Evolutionary conservation across 352 stramenopile species (phyloP).

Genomic region (Salisapilia sapeloensis): DNA sequence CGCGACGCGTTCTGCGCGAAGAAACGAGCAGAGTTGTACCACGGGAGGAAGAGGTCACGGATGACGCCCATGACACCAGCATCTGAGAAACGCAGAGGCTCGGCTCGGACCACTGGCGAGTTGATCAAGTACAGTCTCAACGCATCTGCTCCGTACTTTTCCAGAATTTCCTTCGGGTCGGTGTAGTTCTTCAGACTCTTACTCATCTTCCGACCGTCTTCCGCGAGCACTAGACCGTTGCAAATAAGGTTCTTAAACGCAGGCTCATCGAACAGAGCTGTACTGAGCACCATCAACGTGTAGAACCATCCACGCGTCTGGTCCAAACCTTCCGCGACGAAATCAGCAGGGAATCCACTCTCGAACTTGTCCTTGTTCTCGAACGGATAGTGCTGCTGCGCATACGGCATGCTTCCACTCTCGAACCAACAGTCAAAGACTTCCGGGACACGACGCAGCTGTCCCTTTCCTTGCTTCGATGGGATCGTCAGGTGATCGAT

Average conservation of each 20-base stretch:
- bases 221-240: conserved; percentile 97
- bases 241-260: conserved; percentile 99
- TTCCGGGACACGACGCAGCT: conserved; percentile 75
- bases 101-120: conserved; percentile 97
- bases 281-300: conserved; percentile 98
- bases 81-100: conserved; percentile 96
- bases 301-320: conserved; percentile 99
- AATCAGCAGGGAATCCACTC: conserved; percentile 95
- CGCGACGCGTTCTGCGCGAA: conserved; percentile 94
- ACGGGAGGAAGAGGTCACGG: conserved; percentile 97
- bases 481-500: conserved; percentile 98
- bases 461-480: conserved; percentile 83
- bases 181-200: conserved; percentile 99
- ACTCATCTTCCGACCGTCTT: conserved; percentile 99
- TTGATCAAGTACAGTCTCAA: conserved; percentile 99
- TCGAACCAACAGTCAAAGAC: conserved; percentile 99
- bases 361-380: conserved; percentile 98
- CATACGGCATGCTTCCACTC: conserved; percentile 98
- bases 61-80: conserved; percentile 93
- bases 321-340: conserved; percentile 98
- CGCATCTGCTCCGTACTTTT: conserved; percentile 96
- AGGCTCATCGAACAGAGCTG: conserved; percentile 97
- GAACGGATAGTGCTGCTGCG: conserved; percentile 99
- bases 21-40: conserved; percentile 99
- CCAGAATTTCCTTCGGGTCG: conserved; percentile 86